Percentiles rank a stretch among this genome's conserved stretches.
phyloP scores from a whole-genome alignment of 1,284 basidiomycete genomes.

The Irpex sp. region DNA sequence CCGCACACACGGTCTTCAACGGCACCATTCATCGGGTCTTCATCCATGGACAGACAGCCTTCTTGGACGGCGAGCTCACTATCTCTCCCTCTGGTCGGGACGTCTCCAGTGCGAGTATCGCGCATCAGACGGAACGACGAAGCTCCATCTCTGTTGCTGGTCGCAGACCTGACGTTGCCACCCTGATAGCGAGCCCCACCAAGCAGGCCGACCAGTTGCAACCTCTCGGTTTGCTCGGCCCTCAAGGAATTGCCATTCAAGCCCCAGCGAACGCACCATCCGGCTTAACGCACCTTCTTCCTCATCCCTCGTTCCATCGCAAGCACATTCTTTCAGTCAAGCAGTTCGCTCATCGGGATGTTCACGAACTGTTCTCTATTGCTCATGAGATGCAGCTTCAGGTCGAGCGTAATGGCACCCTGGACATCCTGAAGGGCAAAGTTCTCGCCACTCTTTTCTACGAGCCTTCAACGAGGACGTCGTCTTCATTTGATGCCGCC shows the following conservation, averaged over 20 bases:
- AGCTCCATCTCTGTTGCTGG: conserved; percentile 21
- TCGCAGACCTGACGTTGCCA: conserved; percentile 17
- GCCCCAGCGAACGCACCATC: conserved; percentile 38
- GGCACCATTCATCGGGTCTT: conserved; percentile 91
- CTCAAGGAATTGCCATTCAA: conserved; percentile 19
- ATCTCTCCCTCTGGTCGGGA: conserved; percentile 72
- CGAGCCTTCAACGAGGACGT: conserved; percentile 96
- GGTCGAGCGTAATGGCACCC: conserved; percentile 87
- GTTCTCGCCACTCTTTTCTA: conserved; percentile 97
- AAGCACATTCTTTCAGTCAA: conserved; percentile 95
- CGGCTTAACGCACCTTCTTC: conserved; percentile 39
- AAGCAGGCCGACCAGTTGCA: conserved; percentile 11
- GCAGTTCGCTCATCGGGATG: conserved; percentile 88
- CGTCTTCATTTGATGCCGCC: conserved; percentile 96
- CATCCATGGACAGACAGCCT: conserved; percentile 88
- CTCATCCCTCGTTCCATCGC: conserved; percentile 74
- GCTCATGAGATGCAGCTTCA: conserved; percentile 97
- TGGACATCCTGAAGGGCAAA: conserved; percentile 90
- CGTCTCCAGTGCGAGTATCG: conserved; percentile 67
- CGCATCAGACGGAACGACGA: conserved; percentile 39
- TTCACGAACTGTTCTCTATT: conserved; percentile 92
- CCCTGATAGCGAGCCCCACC: conserved; percentile 10
- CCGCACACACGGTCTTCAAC: conserved; percentile 62
- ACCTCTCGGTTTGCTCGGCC: conserved; percentile 6
- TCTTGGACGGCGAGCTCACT: conserved; percentile 84